Base-by-base conservation (phyloP, 495 filamentous ascomycete species). In the Xylaria scruposa region DNA sequence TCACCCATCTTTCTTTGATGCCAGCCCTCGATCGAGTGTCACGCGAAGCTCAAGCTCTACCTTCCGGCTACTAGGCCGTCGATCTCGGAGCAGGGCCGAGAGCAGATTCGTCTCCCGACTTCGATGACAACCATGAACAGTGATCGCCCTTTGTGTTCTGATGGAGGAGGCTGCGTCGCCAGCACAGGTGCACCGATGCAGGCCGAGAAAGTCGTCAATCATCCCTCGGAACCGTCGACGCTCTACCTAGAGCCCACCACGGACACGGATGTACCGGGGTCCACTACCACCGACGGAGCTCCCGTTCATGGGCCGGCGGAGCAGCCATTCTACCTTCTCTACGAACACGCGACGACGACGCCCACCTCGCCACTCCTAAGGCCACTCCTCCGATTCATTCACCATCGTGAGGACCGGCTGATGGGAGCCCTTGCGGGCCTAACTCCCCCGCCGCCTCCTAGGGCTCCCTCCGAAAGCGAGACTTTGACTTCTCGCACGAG, bases 351-450 rank as follows among this genome's bases (percentile, higher is more conserved):
- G 38, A 63, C 60, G 17, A 5, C 38, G 38, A 63, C 60, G 17
- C 24, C 38, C 13, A n/a, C 42, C 3, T n/a, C 44, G 17, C 40
- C 40, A 3, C 19, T n/a, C 31, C 0, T 47, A 15, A 26, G 15
- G 26, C 46, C 63, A 7, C 19, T 67, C 3, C 19, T 38, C 21
- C 47, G 31, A 1, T 67, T 38, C 46, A 47, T 51, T 12, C 15
- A 51, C 40, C 46, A 67, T 40, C 29, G 31, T 10, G 63, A 67
- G 7, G 63, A 67, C 31, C 46, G 63, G 1, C 63, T 67, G 13
- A 51, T 51, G 31, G 63, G 63, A 12, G 15, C 19, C 7, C 19
- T 67, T 40, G 31, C 46, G 3, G 47, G 47, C 7, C 10, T 51
- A 7, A 10, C 44, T 53, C 29, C 24, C 36, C 42, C 29, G 2